Evolutionary conservation across 2,329 filamentous ascomycete species (phyloP), one percentile per base, ranked within the genome.

Genomic region (Bipolaris victoriae): DNA sequence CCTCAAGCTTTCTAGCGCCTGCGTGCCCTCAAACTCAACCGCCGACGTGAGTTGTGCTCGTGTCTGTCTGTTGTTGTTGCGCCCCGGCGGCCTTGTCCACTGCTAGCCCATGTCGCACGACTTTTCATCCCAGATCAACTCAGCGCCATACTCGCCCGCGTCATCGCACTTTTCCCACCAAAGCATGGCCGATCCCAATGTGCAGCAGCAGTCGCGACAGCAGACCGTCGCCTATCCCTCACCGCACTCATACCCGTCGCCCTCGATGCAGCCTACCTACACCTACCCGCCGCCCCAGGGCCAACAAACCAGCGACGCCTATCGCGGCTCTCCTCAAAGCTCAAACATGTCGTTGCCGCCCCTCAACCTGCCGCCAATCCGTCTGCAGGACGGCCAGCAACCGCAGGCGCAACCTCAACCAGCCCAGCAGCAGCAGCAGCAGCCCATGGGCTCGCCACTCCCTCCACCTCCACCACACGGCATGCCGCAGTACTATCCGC

Each of bases 401-500:
- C 66, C 62, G 18, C 65, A 67, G 54, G 68, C 65, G 55, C 71
- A 68, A 52, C 70, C 64, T 26, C 69, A 63, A 45, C 66, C 67
- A 46, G 72, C 58, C 57, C 75, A 63, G 65, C 75, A 75, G 24
- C 24, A 26, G 24, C 24, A 26, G 24, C 24, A 4, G 22, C 22
- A 3, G 62, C 76, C 78, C 59, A 84, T 84, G 74, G 81, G 79
- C 60, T 84, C 84, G 33, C 81, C 83, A 13, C 75, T 84, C 61
- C 82, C 82, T 41, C 82, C 83, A 52, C 79, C 83, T 16, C 16
- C 16, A 15, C 82, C 82, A 73, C 77, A 80, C 52, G 79, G 79
- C 47, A 83, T 84, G 78, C 70, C 65, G 59, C 74, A 73, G 63
- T 84, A 86, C 71, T 86, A 86, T 64, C 80, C 81, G 13, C 74